A percentile compares a stretch with the other conserved stretches of the same genome.
phyloP scores from a whole-genome alignment of 805 yeast genomes.

The Lachancea kluyveri region DNA sequence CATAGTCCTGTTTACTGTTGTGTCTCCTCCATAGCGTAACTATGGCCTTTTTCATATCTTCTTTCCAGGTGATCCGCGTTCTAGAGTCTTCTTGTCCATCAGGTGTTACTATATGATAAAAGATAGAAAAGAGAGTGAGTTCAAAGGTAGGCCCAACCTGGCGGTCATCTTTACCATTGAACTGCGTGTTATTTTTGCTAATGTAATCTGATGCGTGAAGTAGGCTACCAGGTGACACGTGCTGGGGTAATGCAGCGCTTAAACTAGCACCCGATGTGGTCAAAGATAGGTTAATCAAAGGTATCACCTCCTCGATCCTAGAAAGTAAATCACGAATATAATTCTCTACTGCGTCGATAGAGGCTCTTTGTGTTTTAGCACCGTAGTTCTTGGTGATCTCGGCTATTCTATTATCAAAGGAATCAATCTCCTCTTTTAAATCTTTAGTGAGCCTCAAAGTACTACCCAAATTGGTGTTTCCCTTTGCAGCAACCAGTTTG shows the following conservation, averaged over 20 bases:
- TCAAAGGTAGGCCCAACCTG: slow-evolving; percentile 58
- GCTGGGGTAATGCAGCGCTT: slow-evolving; percentile 41
- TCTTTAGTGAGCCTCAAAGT: slow-evolving; percentile 49
- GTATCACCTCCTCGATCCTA: slow-evolving; percentile 62
- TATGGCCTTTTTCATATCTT: slow-evolving; percentile 53
- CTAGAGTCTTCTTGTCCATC: slow-evolving; percentile 28
- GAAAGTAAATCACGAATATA: slow-evolving; percentile 42
- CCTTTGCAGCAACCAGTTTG: slow-evolving; percentile 54
- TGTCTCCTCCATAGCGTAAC: slow-evolving; percentile 35
- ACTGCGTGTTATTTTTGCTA: slow-evolving; percentile 15
- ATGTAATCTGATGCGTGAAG: slow-evolving; percentile 54
- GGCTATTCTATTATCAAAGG: slow-evolving; percentile 46
- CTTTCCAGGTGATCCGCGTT: slow-evolving; percentile 61
- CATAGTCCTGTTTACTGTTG: slow-evolving; percentile 20
- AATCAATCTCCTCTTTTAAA: slow-evolving; percentile 50
- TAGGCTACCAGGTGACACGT: slow-evolving; percentile 58
- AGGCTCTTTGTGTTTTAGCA: slow-evolving; percentile 23
- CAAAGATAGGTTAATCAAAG: slow-evolving; percentile 57
- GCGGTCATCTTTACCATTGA: slow-evolving; percentile 7
- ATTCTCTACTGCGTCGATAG: slow-evolving; percentile 41
- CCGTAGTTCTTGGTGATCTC: slow-evolving; percentile 32
- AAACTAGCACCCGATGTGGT: slow-evolving; percentile 64
- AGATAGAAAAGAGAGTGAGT: slow-evolving; percentile 54
- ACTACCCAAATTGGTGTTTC: slow-evolving; percentile 50
- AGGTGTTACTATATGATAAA: slow-evolving; percentile 40